Evolutionary conservation across 768 basidiomycete genomes (phyloP), one percentile per base, ranked within the genome.

Genomic region (Boletellus sp.): DNA sequence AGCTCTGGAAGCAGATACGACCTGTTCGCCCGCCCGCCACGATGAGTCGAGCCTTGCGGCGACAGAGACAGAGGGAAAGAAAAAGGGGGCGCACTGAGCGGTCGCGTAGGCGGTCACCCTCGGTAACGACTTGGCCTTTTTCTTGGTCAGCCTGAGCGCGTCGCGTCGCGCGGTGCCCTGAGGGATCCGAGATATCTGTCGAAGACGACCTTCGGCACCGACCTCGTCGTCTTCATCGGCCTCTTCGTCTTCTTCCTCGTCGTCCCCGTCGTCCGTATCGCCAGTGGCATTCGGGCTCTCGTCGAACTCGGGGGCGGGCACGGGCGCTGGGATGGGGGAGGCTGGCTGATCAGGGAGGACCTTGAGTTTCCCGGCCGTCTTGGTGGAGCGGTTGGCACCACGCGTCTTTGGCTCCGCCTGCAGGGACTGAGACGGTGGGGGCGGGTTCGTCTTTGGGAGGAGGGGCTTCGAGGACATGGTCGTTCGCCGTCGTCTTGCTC

Each of bases 41-140:
- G 23, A 35, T 34, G n/a, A 48, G 31, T n/a, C 9, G 24, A 28
- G 9, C 28, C 24, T 8, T 11, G 28, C 42, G 17, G 32, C 15
- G 16, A 20, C n/a, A 23, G 24, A 22, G 12, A 22, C 7, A 24
- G 20, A 22, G 24, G 20, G 11, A n/a, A 13, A 11, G 0, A 2
- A 3, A 4, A 31, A 7, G 4, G 28, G 20, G 16, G 52, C 71
- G 58, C 68, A 94, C 94, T 79, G 85, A 28, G 94, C 90, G 15
- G 93, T 96, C 38, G 94, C 92, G 69, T 95, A 96, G 5, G 94
- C 94, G 3, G 94, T 96, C n/a, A 94, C 94, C 59, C 94, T 74
- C 28, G 94, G 94, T 12, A 96, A 67, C 12, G 83, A 84, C 65
- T 94, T 94, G 3, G 93, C 92, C 66, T 94, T 95, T 73, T 90